These are phyloP conservation scores for Mrakiaceae sp. DNA, from an alignment of 1,284 basidiomycete genomes.

Conservation along the genomic window DNA sequence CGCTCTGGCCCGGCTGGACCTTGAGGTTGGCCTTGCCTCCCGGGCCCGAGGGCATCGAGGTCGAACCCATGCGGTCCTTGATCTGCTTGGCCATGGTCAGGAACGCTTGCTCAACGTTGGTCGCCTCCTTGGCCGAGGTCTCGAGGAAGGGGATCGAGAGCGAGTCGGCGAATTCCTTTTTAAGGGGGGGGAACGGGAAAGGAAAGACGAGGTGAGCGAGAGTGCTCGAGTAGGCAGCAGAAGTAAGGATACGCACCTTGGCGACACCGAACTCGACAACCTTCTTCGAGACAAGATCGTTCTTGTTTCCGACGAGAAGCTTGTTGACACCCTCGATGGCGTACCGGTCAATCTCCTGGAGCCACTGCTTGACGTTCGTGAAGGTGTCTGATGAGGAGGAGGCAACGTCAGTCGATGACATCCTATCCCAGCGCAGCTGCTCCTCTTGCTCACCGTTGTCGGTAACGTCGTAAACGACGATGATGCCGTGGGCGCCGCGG, in stretches of 20 bases:
- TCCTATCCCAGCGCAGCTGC: no score
- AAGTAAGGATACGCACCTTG: conserved; percentile 51
- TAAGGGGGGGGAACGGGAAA: conserved; percentile 7
- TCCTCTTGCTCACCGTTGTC: conserved; percentile 61
- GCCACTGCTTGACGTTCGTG: conserved; percentile 98
- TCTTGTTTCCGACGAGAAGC: conserved; percentile 95
- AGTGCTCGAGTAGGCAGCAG: background rate
- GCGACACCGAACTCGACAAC: conserved; percentile 95
- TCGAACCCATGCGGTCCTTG: conserved; percentile 60
- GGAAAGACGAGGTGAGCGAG: background rate
- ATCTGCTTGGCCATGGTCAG: conserved; percentile 99
- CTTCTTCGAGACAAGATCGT: conserved; percentile 95
- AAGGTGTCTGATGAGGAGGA: conserved; percentile 60
- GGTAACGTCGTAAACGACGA: conserved; percentile 98
- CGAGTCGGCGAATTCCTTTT: conserved; percentile 88
- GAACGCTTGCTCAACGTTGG: conserved; percentile 98
- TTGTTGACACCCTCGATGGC: conserved; percentile 99
- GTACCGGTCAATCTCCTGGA: conserved; percentile 98
- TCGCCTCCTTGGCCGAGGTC: conserved; percentile 97
- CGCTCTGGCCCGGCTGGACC: conserved; percentile 53
- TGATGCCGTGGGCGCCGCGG: conserved; percentile 83
- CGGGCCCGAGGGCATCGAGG: conserved; percentile 37
- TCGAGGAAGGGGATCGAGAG: conserved; percentile 93
- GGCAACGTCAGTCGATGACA: conserved; percentile 1
- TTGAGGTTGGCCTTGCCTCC: conserved; percentile 41